These are phyloP conservation scores for Penicillium parvum DNA, from an alignment of 495 filamentous ascomycete genomes.

Conservation along the genomic window DNA sequence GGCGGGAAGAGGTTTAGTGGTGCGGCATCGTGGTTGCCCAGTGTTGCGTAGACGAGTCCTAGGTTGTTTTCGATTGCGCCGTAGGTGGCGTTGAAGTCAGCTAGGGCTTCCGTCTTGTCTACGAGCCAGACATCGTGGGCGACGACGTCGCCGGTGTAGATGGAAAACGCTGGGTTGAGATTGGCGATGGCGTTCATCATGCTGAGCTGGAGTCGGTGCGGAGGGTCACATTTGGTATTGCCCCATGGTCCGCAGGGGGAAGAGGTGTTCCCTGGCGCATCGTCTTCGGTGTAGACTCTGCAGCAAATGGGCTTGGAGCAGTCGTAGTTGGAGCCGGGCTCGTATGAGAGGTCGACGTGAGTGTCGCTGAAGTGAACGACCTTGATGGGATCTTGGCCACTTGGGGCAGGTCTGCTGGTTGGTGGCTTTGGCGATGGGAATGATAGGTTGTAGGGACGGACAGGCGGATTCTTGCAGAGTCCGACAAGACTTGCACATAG, in stretches of 20 bases:
- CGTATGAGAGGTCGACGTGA: slow-evolving; percentile 51
- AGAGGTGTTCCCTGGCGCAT: slow-evolving; percentile 38
- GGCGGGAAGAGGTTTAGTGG: slow-evolving; percentile 51
- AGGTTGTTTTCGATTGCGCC: slow-evolving; percentile 25
- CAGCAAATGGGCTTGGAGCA: slow-evolving; percentile 57
- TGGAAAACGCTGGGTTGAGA: slow-evolving; percentile 24
- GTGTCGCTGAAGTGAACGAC: slow-evolving; percentile 56
- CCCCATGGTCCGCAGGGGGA: slow-evolving; percentile 47
- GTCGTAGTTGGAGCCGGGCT: slow-evolving; percentile 44
- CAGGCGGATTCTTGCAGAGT: slow-evolving; percentile 44
- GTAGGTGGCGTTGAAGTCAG: slow-evolving; percentile 44
- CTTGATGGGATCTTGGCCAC: slow-evolving; percentile 42
- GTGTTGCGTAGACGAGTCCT: slow-evolving; percentile 42
- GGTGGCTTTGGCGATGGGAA: slow-evolving; percentile 43
- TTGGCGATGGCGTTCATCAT: slow-evolving; percentile 46
- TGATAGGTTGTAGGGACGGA: slow-evolving; percentile 36
- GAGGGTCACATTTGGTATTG: slow-evolving; percentile 49
- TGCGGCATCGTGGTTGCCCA: slow-evolving; percentile 54
- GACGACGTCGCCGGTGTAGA: slow-evolving; percentile 31
- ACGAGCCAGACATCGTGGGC: slow-evolving; percentile 29
- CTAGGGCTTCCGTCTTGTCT: slow-evolving; percentile 33
- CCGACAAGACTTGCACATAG: slow-evolving; percentile 47
- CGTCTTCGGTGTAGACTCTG: slow-evolving; percentile 38
- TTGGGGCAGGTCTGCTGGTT: slow-evolving; percentile 35
- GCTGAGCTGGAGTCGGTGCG: slow-evolving; percentile 46